These are phyloP conservation scores for Lolium multiflorum DNA, from an alignment of 176 grass and related monocot species.

Conservation along the genomic window DNA sequence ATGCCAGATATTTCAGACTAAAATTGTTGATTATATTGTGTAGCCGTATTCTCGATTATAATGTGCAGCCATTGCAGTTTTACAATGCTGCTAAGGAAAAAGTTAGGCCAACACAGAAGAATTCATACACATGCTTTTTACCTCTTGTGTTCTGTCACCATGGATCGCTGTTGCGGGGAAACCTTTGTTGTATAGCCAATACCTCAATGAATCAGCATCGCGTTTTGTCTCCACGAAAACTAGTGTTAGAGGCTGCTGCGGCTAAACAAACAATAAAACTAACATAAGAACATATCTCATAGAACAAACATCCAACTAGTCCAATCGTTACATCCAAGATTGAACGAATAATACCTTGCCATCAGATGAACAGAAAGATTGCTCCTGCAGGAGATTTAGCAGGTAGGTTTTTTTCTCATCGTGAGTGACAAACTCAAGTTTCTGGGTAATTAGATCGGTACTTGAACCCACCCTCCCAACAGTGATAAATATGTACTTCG, in stretches of 20 bases:
- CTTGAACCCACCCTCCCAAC: slow-evolving; percentile 84
- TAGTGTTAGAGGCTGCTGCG: slow-evolving; percentile 70
- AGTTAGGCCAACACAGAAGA: background rate
- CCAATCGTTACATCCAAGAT: background rate
- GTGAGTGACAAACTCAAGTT: slow-evolving; percentile 66
- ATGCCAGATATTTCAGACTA: background rate
- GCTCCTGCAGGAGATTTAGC: slow-evolving; percentile 58
- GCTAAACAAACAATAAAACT: slow-evolving; percentile 33
- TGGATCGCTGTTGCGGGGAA: slow-evolving; percentile 80
- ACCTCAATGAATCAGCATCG: slow-evolving; percentile 68
- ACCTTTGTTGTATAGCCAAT: slow-evolving; percentile 65
- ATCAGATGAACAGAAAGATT: slow-evolving; percentile 43
- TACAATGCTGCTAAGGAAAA: background rate
- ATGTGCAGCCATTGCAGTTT: background rate
- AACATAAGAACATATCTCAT: slow-evolving; percentile 1
- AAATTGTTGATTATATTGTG: background rate
- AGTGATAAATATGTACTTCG: slow-evolving; percentile 85
- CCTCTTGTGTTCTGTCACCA: slow-evolving; percentile 62
- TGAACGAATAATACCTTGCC: slow-evolving; percentile 54
- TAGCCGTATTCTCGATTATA: too few relatives aligned
- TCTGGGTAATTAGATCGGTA: slow-evolving; percentile 80
- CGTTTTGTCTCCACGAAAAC: slow-evolving; percentile 96
- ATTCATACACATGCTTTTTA: slow-evolving; percentile 7
- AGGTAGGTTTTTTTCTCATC: slow-evolving; percentile 70
- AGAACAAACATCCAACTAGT: background rate